Conservation (phyloP, 495 filamentous ascomycete species). For the Chaetomidium leptoderma region DNA sequence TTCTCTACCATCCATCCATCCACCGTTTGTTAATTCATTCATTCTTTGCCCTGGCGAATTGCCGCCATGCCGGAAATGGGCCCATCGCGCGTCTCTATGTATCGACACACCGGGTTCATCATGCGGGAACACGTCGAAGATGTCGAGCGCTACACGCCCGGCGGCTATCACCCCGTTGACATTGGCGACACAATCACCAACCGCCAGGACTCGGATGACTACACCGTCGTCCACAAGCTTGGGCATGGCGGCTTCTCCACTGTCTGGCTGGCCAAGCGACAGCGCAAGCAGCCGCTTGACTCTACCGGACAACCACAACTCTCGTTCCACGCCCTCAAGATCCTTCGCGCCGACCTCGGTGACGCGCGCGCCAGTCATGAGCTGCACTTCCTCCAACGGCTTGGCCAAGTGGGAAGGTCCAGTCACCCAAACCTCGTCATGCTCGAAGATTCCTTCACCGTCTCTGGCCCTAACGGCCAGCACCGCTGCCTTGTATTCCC, state of each 20-base stretch:
- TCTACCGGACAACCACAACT: background rate
- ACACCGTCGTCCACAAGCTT: slow-evolving; percentile 8
- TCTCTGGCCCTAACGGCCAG: slow-evolving; percentile 8
- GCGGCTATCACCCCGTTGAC: slow-evolving; percentile 8
- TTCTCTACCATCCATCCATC: too few species aligned
- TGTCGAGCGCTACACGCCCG: slow-evolving; percentile 9
- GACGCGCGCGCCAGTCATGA: background rate
- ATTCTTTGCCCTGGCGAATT: too few species aligned
- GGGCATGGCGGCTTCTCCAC: slow-evolving; percentile 4
- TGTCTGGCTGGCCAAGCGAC: slow-evolving; percentile 6
- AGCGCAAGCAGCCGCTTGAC: background rate
- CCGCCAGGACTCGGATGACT: background rate
- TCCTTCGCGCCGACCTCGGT: slow-evolving; percentile 1
- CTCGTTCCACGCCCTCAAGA: slow-evolving; percentile 10
- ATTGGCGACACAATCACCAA: slow-evolving; percentile 10
- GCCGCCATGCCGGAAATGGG: slow-evolving; percentile 3
- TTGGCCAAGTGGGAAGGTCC: slow-evolving; percentile 6
- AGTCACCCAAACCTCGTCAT: slow-evolving; percentile 8
- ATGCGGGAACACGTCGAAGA: background rate
- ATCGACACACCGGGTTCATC: slow-evolving; percentile 6
- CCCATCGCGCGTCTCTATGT: background rate
- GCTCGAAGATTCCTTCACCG: slow-evolving; percentile 8
- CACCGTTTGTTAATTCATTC: too few species aligned
- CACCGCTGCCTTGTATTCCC: slow-evolving; percentile 5
- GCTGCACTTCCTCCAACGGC: background rate